A percentile compares a stretch with the other conserved stretches of the same genome.
Evolutionary conservation across 2,329 filamentous ascomycete species (phyloP).

Genomic region (Microdochium bolleyi): DNA sequence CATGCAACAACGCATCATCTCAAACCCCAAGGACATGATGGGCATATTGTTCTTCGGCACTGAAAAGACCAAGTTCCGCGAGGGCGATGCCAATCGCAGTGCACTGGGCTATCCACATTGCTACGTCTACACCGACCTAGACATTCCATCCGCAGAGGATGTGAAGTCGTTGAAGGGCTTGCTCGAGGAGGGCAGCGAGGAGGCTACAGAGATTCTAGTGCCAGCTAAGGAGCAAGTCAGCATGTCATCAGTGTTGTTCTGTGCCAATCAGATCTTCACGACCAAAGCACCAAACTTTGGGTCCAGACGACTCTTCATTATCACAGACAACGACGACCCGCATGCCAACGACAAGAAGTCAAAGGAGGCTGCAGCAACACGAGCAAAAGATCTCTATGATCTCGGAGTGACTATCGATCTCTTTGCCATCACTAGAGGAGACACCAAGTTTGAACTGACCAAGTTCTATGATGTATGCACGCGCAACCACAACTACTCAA

Average conservation of each 20-base stretch:
- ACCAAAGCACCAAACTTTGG: constrained; percentile 92
- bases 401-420: constrained; percentile 86
- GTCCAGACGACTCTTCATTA: constrained; percentile 86
- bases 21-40: constrained; percentile 95
- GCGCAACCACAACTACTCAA: neutral
- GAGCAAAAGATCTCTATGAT: constrained; percentile 93
- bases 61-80: constrained; percentile 70
- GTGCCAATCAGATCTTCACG: constrained; percentile 93
- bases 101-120: constrained; percentile 76
- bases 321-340: constrained; percentile 89
- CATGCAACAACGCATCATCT: constrained; percentile 98
- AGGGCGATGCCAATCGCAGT: constrained; percentile 49
- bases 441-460: constrained; percentile 66
- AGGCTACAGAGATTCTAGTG: constrained; percentile 53
- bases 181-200: constrained; percentile 70
- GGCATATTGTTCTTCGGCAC: constrained; percentile 90
- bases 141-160: constrained; percentile 78
- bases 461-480: constrained; percentile 81
- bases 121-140: constrained; percentile 82
- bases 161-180: constrained; percentile 72
- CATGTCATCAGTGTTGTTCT: constrained; percentile 89
- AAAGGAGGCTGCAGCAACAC: constrained; percentile 69
- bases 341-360: constrained; percentile 64
- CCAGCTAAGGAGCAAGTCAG: constrained; percentile 62
- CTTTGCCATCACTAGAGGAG: constrained; percentile 73